phyloP scores from a whole-genome alignment of 2,329 filamentous ascomycete species.

The Daldinia sp. region DNA sequence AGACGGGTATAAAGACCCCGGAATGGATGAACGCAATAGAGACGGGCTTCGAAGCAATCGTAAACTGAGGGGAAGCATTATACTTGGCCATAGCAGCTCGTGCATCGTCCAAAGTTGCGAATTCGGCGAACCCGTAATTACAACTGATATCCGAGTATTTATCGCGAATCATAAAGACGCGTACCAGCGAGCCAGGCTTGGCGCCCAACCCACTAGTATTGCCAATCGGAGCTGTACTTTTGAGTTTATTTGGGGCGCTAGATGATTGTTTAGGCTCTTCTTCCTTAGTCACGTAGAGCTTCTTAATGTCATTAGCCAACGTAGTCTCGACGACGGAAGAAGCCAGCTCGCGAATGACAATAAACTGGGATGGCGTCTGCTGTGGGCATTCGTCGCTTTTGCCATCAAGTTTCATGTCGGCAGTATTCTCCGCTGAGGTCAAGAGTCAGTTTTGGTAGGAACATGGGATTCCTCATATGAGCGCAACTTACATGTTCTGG shows the following conservation, averaged over 20 bases:
- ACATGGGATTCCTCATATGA: neutral
- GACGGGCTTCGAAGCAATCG: conserved; percentile 79
- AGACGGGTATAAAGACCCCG: conserved; percentile 84
- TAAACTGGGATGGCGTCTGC: conserved; percentile 76
- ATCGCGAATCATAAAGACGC: conserved; percentile 82
- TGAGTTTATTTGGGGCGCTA: conserved; percentile 65
- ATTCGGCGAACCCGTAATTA: conserved; percentile 88
- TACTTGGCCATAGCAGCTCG: conserved; percentile 79
- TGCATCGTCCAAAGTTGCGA: conserved; percentile 80
- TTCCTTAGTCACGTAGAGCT: conserved; percentile 73
- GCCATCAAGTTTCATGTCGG: conserved; percentile 60
- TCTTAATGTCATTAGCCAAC: conserved; percentile 78
- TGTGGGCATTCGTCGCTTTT: conserved; percentile 61
- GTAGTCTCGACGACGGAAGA: conserved; percentile 77
- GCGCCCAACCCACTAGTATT: conserved; percentile 75
- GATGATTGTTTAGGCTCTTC: conserved; percentile 61
- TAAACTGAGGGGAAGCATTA: conserved; percentile 79
- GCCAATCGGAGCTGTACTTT: conserved; percentile 67
- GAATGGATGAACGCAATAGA: conserved; percentile 81
- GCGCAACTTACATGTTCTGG: conserved; percentile 49
- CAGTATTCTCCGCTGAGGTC: conserved; percentile 46
- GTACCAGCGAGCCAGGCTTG: conserved; percentile 77
- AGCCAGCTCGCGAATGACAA: conserved; percentile 79
- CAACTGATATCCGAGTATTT: conserved; percentile 77
- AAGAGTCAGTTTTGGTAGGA: conserved; percentile 10